Base-by-base conservation (phyloP, 108 stramenopile genomes). In the Stephanodiscus minutulus region DNA sequence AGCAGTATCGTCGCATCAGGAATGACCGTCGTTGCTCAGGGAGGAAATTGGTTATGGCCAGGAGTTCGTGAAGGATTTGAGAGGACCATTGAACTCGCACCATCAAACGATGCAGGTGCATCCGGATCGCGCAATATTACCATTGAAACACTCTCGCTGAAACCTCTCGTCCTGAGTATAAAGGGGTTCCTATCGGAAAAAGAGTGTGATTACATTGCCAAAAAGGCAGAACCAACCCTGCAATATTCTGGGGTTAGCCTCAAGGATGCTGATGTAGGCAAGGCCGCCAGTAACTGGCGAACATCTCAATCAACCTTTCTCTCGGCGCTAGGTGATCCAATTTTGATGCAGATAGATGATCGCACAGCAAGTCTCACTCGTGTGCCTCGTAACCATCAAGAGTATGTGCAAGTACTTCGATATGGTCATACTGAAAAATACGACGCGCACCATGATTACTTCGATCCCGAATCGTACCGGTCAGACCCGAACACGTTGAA, bases 241-340 rank as follows among this genome's bases (percentile, higher is more conserved):
- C 53, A 76, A 33, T 90, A 94, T 37, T 90, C 89, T 3, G 77
- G 64, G 18, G 96, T 95, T 33, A 73, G 72, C 0, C 80, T 96
- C 9, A 94, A 89, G 88, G 96, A 96, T 72, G 74, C 72, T 28
- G 93, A 95, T 55, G 82, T 86, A 57, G 95, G 93, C 27, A 88
- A 89, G 61, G 81, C 86, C n/a, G 87, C 91, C 25, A 83, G 87
- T 20, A 89, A 96, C 55, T 96, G 91, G 87, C 87, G 95, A 57
- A 96, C 95, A 8, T 91, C 88, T 36, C 85, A 89, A 64, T 81
- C 88, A 0, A 74, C 90, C 17, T 96, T 96, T 68, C 61, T 96
- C 39, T 46, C 58, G 7, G 61, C 85, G 15, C 41, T 46, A 10
- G 49, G 61, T 9, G 72, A 89, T 33, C 36, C 58, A 17, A 57